Conservation (phyloP, 2,329 filamentous ascomycete genomes). For the Botrytis paeoniae region DNA sequence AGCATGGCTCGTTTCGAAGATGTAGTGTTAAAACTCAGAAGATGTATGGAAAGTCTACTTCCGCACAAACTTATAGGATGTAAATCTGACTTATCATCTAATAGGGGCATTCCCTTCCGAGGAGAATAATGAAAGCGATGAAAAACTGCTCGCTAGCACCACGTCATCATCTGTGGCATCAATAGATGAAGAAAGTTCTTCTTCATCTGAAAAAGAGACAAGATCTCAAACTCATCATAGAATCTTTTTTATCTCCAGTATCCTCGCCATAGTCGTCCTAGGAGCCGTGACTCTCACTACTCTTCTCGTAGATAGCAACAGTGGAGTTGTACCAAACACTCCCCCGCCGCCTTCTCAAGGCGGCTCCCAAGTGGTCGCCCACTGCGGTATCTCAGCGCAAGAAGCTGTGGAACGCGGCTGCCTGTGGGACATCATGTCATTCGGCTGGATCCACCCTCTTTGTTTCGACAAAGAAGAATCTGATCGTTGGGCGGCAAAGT, state of each 20-base stretch:
- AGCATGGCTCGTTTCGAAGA: background rate
- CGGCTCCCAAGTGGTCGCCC: background rate
- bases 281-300: background rate
- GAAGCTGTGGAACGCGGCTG: slow-evolving; percentile 6
- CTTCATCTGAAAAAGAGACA: background rate
- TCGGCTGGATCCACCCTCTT: slow-evolving; percentile 5
- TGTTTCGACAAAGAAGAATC: slow-evolving; percentile 10
- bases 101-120: background rate
- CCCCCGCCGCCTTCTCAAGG: background rate
- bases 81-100: background rate
- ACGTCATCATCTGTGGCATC: background rate
- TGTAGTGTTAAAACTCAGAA: background rate
- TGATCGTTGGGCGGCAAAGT: background rate
- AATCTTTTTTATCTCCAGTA: background rate
- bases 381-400: slow-evolving; percentile 5
- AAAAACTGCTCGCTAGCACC: background rate
- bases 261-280: background rate
- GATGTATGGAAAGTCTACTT: background rate
- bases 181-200: background rate
- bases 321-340: background rate
- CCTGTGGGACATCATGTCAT: slow-evolving; percentile 4
- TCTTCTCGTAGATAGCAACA: background rate
- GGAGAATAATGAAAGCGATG: background rate
- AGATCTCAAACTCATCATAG: background rate
- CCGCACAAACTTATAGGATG: background rate